These are phyloP conservation scores for Sarcomyxa edulis DNA, from an alignment of 768 basidiomycete species.

Conservation along the genomic window DNA sequence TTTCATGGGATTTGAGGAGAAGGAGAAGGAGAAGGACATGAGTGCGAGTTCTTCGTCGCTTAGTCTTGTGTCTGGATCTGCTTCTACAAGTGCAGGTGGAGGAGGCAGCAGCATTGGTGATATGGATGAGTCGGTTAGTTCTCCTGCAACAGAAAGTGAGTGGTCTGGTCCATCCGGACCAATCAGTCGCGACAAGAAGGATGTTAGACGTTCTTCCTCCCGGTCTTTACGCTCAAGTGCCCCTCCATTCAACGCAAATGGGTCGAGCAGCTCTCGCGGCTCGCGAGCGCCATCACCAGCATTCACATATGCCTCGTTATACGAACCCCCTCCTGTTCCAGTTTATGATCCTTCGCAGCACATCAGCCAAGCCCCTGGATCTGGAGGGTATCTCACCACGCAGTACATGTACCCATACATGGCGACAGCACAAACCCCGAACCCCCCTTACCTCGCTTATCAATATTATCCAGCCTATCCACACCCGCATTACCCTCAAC, in stretches of 20 bases:
- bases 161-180: constrained; percentile 62
- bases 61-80: constrained; percentile 66
- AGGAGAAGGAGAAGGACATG: constrained; percentile 65
- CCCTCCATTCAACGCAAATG: constrained; percentile 42
- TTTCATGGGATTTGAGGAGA: constrained; percentile 80
- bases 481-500: constrained; percentile 23
- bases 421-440: constrained; percentile 35
- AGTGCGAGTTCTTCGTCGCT: constrained; percentile 74
- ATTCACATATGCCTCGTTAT: constrained; percentile 68
- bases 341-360: constrained; percentile 47
- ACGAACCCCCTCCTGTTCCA: constrained; percentile 49
- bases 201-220: constrained; percentile 49
- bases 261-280: constrained; percentile 59
- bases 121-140: constrained; percentile 63
- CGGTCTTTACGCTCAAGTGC: constrained; percentile 54
- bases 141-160: constrained; percentile 77
- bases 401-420: constrained; percentile 49
- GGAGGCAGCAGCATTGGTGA: constrained; percentile 61
- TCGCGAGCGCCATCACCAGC: constrained; percentile 75
- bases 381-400: constrained; percentile 39
- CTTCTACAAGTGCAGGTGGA: constrained; percentile 41
- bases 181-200: constrained; percentile 50
- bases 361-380: constrained; percentile 26
- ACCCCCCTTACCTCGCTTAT: constrained; percentile 19
- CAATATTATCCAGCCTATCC: constrained; percentile 38